Base-by-base conservation (phyloP, 208 protist genomes). In the Crithidia thermophila region DNA sequence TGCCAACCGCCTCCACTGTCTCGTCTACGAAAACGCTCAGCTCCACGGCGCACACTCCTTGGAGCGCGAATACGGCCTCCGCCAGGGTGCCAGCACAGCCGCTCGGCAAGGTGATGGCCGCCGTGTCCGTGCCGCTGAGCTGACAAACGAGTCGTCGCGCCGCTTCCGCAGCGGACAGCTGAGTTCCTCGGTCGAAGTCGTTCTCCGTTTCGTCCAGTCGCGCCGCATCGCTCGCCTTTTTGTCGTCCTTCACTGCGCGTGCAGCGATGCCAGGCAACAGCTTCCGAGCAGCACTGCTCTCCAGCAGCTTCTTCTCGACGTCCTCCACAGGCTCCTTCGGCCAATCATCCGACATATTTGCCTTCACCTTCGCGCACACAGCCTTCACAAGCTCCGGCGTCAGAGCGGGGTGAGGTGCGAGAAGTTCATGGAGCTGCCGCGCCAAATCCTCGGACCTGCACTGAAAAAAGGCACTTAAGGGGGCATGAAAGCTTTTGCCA, bases 361-460 rank as follows among this genome's bases (percentile, higher is more conserved):
- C 4, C 39, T 40, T 52, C 30, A 63, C 43, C 10, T 51, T 63
- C 20, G 14, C 25, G 42, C 39, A 63, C 25, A 63, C 27, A 28
- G 27, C 16, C 42, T 39, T 18, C 9, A 46, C 43, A 3, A 47
- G 39, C 18, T 25, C 33, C 25, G 42, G n/a, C 2, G 57, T 46
- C 2, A 10, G 33, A 6, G 39, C 42, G 39, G 43, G 39, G 13
- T 63, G 39, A 3, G 3, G 28, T 2, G 43, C 16, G 40, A 51
- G 42, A 18, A 47, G 20, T 4, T 63, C 20, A 23, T 63, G 37
- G 27, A 63, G 5, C 9, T 28, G 4, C 8, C 23, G n/a, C 4
- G 57, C 57, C 42, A 63, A 51, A 40, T 63, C 57, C 10, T 63
- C 57, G 13, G 57, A 18, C 13, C 57, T 47, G 57, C 57, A 63